Base-by-base conservation (phyloP, 2,329 filamentous ascomycete species). In the Neofusicoccum parvum region DNA sequence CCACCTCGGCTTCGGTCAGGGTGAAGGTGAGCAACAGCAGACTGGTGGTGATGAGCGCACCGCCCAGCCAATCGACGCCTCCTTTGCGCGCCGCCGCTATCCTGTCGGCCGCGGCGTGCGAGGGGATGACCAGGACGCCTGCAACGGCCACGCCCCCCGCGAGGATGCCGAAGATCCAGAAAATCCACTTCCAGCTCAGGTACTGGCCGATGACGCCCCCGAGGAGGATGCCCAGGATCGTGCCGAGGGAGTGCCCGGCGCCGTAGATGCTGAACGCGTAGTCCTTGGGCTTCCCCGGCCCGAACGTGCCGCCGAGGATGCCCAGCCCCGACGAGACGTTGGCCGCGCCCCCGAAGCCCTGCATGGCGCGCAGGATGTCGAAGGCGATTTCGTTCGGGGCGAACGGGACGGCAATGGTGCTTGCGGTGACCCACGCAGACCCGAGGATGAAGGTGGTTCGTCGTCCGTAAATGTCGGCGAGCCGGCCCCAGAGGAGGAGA, bases 271-370 rank as follows among this genome's bases (percentile, higher is more conserved):
- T 86, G 69, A 92, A 91, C 1, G 88, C 88, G 72, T 90, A 90
- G 70, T 90, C 91, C 76, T 90, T 91, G 3, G 88, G 86, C 68
- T 86, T 88, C 0, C 89, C 87, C 0, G 88, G 88, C 1, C 85
- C 85, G 64, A 91, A 91, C 0, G 87, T 90, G 1, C 86, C 85
- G 0, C 88, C 88, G 2, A 92, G 75, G 45, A 91, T 91, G 0
- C 89, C 89, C 71, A 92, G 86, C 0, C 89, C 89, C 0, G 88
- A 90, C 0, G 89, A 89, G 0, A 91, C 87, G 71, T 90, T 91
- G 15, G 88, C 87, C 1, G 89, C 89, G 32, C 87, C 87, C 1
- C 88, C 88, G 11, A 92, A 74, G 1, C 89, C 89, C 68, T 91
- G 88, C 7, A 92, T 78, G 0, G 85, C 89, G 3, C 89, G 81